Percentiles rank a stretch among this genome's conserved stretches.
Evolutionary conservation across 1,284 basidiomycete genomes (phyloP).

Genomic region (Ceratobasidium sp.): DNA sequence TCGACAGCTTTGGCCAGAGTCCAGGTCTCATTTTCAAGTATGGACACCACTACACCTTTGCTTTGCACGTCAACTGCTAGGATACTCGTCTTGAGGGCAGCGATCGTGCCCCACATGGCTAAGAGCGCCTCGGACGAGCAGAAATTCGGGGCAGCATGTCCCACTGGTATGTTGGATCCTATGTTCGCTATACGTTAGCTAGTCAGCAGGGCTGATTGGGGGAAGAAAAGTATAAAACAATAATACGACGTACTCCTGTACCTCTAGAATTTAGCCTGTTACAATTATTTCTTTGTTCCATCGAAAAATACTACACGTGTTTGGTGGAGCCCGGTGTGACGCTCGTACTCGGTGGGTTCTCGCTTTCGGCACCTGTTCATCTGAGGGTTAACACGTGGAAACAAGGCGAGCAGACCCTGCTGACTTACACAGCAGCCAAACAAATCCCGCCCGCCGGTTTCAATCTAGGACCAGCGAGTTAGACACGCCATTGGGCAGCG

Average conservation of each 20-base stretch:
- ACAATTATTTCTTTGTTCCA: not conserved
- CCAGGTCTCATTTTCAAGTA: not conserved
- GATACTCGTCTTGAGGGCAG: not conserved
- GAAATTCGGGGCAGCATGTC: not conserved
- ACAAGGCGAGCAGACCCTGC: not conserved
- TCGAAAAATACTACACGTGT: not conserved
- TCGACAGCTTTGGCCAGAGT: not conserved
- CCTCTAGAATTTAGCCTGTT: not conserved
- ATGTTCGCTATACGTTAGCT: not conserved
- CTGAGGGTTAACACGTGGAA: not conserved
- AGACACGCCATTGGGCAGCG: not conserved
- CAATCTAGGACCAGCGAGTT: not conserved
- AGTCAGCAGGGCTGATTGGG: not conserved
- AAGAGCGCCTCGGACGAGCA: not conserved
- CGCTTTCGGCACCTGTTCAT: not conserved
- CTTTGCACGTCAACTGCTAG: not conserved
- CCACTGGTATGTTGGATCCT: not conserved
- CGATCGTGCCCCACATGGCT: not conserved
- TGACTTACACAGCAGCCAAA: not conserved
- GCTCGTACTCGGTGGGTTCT: not conserved
- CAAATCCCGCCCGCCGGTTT: not conserved
- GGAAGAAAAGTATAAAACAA: not conserved
- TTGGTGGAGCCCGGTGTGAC: not conserved
- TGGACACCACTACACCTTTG: conserved; percentile 2
- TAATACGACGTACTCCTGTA: not conserved